Percentiles rank a stretch among this genome's conserved stretches.
phyloP scores from a whole-genome alignment of 306 rosid species.

The Inga leiocalycina region DNA sequence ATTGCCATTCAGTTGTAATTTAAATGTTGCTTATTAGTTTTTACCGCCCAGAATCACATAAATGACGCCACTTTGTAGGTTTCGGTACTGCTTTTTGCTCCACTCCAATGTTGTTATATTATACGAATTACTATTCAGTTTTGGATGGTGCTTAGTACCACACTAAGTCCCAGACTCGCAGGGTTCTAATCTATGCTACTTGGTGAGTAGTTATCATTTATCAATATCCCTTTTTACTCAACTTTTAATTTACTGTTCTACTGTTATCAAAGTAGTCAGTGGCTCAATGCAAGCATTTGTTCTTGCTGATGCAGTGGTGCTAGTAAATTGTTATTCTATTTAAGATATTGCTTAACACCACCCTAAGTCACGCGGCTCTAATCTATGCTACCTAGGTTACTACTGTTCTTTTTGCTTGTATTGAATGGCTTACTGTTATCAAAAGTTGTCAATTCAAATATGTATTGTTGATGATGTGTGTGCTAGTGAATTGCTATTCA shows the following conservation, averaged over 20 bases:
- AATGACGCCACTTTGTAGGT: background rate
- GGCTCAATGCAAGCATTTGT: background rate
- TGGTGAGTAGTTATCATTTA: background rate
- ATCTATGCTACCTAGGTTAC: background rate
- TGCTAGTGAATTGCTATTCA: background rate
- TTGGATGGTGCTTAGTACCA: background rate
- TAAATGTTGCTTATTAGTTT: background rate
- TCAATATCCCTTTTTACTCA: background rate
- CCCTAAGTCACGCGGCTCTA: no score
- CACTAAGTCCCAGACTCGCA: background rate
- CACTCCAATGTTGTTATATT: background rate
- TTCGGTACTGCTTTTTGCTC: background rate
- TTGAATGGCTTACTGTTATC: background rate
- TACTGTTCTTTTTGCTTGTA: background rate
- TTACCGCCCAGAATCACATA: background rate
- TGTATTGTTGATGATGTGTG: constrained; percentile 8
- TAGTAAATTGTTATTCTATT: background rate
- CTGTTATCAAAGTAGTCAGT: background rate
- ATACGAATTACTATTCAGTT: no score
- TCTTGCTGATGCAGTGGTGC: background rate
- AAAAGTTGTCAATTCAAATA: background rate
- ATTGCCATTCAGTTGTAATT: background rate
- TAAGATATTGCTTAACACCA: no score
- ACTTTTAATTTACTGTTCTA: background rate
- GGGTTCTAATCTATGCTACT: background rate